Base-by-base conservation (phyloP, 768 basidiomycete genomes). In the Mycena latifolia region DNA sequence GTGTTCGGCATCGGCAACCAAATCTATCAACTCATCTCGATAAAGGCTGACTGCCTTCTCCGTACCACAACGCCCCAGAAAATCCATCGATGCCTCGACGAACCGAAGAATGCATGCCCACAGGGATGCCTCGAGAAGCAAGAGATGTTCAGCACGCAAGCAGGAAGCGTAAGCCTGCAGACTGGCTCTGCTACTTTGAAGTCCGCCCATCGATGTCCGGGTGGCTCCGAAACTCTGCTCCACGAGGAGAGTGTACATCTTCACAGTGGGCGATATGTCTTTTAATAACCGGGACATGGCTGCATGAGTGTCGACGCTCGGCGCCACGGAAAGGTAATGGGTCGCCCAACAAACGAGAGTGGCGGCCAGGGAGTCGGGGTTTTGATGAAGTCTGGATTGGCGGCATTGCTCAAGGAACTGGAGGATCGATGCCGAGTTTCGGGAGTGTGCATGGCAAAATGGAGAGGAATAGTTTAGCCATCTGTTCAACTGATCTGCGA, bases 1-100 rank as follows among this genome's bases (percentile, higher is more conserved):
- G 39, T 75, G 71, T 73, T 89, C 88, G 14, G 86, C 86, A n/a
- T 79, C 79, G 28, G 88, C 88, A 20, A 86, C 81, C 18, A 73
- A 70, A 35, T 80, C 79, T 57, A 88, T 82, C 20, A 88, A 71
- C 52, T 78, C 71, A 31, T 72, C 73, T n/a, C 81, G 80, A 66
- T 82, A 80, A 31, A 69, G 67, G 56, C 76, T 75, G 50, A 82
- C 66, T 43, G 75, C 72, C 15, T 68, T 31, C 41, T 39, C 28
- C 10, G 50, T 46, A 24, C 20, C 39, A 18, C 57, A 54, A 47
- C 27, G 47, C n/a, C 29, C 60, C n/a, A 52, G 12, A 15, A 33
- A 25, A 14, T 60, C 27, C 28, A 31, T 35, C 15, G 65, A 48
- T 24, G 39, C 46, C 28, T 88, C 87, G 57, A 87, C 76, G 62